Conservation (phyloP, 2,329 filamentous ascomycete genomes). For the Microcyclosporella mali region DNA sequence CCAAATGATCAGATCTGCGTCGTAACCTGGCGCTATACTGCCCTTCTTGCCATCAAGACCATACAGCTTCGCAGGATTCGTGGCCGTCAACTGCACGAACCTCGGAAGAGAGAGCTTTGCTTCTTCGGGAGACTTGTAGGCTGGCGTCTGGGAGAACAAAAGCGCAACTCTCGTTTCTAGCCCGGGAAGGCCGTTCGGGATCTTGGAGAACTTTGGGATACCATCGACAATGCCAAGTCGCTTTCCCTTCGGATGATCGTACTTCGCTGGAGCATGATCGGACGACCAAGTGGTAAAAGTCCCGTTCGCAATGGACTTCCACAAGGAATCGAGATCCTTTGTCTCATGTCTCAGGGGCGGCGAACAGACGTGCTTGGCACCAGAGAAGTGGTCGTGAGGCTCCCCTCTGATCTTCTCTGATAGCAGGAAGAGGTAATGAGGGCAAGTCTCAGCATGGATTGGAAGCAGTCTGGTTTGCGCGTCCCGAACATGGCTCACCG, state of each 20-base stretch:
- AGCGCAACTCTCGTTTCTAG: conserved; percentile 39
- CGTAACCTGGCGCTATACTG: conserved; percentile 37
- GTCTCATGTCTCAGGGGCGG: conserved; percentile 30
- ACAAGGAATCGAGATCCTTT: conserved; percentile 31
- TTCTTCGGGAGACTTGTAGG: conserved; percentile 21
- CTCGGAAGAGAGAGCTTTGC: conserved; percentile 31
- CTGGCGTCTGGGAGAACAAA: conserved; percentile 33
- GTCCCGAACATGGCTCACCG: conserved; percentile 30
- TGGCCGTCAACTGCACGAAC: conserved; percentile 41
- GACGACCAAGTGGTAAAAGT: conserved; percentile 33
- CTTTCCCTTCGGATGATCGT: conserved; percentile 35
- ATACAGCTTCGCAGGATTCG: conserved; percentile 42
- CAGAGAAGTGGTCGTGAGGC: conserved; percentile 31
- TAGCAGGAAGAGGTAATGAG: conserved; percentile 33
- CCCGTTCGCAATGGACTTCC: conserved; percentile 32
- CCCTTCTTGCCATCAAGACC: conserved; percentile 38
- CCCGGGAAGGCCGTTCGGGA: conserved; percentile 41
- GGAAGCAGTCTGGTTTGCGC: conserved; percentile 32
- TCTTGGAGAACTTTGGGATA: conserved; percentile 35
- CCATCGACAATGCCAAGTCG: conserved; percentile 33
- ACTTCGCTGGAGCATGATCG: conserved; percentile 36
- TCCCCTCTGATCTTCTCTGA: conserved; percentile 29
- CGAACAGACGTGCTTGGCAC: conserved; percentile 33
- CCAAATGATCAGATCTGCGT: conserved; percentile 42
- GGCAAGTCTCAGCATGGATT: conserved; percentile 35